Conservation (phyloP, 139 green algal genomes). For the Coelastrella sp. region DNA sequence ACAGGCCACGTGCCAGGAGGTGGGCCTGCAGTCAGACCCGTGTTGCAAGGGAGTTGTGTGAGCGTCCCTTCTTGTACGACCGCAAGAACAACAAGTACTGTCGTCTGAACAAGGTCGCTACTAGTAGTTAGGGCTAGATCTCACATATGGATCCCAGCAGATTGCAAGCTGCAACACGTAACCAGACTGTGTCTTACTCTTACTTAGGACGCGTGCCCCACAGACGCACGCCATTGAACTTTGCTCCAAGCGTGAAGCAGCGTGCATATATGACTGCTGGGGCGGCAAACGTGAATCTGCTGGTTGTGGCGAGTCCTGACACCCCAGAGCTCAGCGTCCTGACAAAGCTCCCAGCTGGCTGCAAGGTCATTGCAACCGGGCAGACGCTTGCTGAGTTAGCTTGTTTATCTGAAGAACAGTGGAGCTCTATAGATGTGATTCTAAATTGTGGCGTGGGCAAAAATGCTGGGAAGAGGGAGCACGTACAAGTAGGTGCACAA, state of each 20-base stretch:
- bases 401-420: slow-evolving; percentile 59
- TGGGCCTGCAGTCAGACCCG: too few species aligned
- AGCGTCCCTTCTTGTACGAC: too few species aligned
- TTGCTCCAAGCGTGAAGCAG: not conserved
- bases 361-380: slow-evolving; percentile 52
- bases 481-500: slow-evolving; percentile 57
- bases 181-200: too few species aligned
- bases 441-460: slow-evolving; percentile 70
- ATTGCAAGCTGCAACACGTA: too few species aligned
- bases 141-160: too few species aligned
- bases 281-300: slow-evolving; percentile 47
- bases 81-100: too few species aligned
- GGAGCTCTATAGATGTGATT: slow-evolving; percentile 60
- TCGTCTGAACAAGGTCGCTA: too few species aligned
- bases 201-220: too few species aligned
- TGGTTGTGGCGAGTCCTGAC: slow-evolving; percentile 58
- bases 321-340: slow-evolving; percentile 65
- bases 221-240: not conserved
- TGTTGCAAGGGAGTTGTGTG: too few species aligned
- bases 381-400: slow-evolving; percentile 45
- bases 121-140: too few species aligned
- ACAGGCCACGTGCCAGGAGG: too few species aligned
- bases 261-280: not conserved
- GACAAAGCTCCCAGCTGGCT: slow-evolving; percentile 52
- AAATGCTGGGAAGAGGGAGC: slow-evolving; percentile 55